Evolutionary conservation across 441 rosid species (phyloP).

Genomic region (Melastoma candidum): DNA sequence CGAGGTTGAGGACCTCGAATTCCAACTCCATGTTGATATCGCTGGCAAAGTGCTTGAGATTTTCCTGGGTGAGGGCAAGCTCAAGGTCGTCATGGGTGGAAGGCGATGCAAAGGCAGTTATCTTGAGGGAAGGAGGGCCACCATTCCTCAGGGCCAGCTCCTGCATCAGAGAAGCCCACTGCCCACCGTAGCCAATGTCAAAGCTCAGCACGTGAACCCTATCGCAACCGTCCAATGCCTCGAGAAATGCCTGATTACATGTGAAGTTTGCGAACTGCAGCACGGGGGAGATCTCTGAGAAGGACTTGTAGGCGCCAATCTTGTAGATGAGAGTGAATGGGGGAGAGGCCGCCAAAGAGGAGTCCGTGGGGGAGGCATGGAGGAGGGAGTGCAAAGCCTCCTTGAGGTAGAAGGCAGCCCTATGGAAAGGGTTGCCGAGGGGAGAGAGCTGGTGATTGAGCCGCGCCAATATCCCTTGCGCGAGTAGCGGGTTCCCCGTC

Average conservation of each 20-base stretch:
- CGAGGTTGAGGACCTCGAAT: slow-evolving; percentile 44
- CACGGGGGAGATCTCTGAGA: slow-evolving; percentile 55
- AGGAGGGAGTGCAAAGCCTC: slow-evolving; percentile 63
- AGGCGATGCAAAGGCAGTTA: slow-evolving; percentile 58
- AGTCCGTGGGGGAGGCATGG: slow-evolving; percentile 29
- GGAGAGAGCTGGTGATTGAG: slow-evolving; percentile 99
- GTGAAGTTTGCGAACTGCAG: slow-evolving; percentile 56
- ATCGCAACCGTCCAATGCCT: slow-evolving; percentile 35
- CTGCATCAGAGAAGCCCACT: slow-evolving; percentile 76
- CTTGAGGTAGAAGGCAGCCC: slow-evolving; percentile 80
- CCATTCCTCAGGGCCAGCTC: slow-evolving; percentile 50
- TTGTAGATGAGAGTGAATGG: slow-evolving; percentile 43
- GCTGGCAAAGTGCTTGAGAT: slow-evolving; percentile 41
- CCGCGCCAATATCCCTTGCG: slow-evolving; percentile 99
- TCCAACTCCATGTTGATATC: slow-evolving; percentile 46
- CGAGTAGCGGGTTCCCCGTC: slow-evolving; percentile 60
- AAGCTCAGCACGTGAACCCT: slow-evolving; percentile 52
- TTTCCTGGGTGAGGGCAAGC: slow-evolving; percentile 43
- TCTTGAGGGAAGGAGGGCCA: slow-evolving; percentile 41
- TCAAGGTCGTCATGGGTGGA: slow-evolving; percentile 39
- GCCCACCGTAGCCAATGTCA: slow-evolving; percentile 63
- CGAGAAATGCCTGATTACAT: slow-evolving; percentile 60
- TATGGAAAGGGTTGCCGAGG: slow-evolving; percentile 61
- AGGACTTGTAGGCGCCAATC: slow-evolving; percentile 53
- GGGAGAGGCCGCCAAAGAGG: slow-evolving; percentile 24